Evolutionary conservation across 352 stramenopile species (phyloP).

Genomic region (Poterioochromonas sp.): DNA sequence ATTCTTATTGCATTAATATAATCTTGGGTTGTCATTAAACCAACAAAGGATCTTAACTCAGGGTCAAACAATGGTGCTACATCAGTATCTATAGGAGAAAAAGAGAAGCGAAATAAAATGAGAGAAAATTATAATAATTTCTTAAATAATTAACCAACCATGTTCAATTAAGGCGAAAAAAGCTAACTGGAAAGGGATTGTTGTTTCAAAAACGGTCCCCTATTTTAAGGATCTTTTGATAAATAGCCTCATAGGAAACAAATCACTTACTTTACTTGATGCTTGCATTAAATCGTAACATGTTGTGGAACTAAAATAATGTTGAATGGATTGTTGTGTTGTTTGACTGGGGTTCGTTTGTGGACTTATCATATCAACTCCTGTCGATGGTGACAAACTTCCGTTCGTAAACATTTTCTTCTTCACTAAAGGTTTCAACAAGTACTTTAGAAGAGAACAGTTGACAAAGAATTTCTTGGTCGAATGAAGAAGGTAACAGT

Average conservation of each 20-base stretch:
- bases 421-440: too few relatives aligned
- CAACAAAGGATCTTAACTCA: constrained; percentile 83
- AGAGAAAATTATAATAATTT: background rate
- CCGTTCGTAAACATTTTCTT: too few relatives aligned
- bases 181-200: constrained; percentile 95
- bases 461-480: too few relatives aligned
- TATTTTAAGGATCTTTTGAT: constrained; percentile 29
- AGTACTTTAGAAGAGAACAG: too few relatives aligned
- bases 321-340: constrained; percentile 52
- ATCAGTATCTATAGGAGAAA: constrained; percentile 77
- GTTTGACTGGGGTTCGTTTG: too few relatives aligned
- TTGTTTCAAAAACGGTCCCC: constrained; percentile 95
- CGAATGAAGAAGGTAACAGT: too few relatives aligned
- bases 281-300: constrained; percentile 93
- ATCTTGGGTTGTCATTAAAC: constrained; percentile 92
- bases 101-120: background rate
- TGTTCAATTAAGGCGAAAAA: constrained; percentile 98
- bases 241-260: background rate
- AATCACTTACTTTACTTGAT: constrained; percentile 65
- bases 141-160: constrained; percentile 55
- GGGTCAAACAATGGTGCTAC: constrained; percentile 92
- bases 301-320: constrained; percentile 71
- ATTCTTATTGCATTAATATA: constrained; percentile 94
- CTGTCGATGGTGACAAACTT: too few relatives aligned
- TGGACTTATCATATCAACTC: too few relatives aligned